These are phyloP conservation scores for Xylaria arbuscula DNA, from an alignment of 2,329 filamentous ascomycete genomes.

Conservation along the genomic window DNA sequence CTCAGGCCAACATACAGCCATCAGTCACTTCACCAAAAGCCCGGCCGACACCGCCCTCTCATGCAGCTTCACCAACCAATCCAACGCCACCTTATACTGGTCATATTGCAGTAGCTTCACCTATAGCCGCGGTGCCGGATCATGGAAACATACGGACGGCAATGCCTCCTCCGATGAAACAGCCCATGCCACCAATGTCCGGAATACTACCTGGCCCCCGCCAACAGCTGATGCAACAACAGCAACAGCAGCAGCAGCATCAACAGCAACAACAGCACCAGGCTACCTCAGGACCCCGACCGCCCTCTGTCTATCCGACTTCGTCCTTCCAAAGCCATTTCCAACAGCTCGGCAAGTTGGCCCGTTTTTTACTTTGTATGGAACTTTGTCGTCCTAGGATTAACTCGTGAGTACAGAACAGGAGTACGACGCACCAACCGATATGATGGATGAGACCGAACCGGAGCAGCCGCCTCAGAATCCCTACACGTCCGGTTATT, in stretches of 20 bases:
- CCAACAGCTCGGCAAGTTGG: conserved; percentile 90
- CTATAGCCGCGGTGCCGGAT: conserved; percentile 60
- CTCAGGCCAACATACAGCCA: conserved; percentile 59
- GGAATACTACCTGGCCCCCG: conserved; percentile 52
- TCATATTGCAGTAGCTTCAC: conserved; percentile 56
- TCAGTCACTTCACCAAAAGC: conserved; percentile 75
- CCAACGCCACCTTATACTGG: conserved; percentile 56
- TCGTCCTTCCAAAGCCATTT: conserved; percentile 91
- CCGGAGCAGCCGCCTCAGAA: conserved; percentile 76
- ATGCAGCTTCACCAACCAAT: conserved; percentile 68
- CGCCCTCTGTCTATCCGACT: conserved; percentile 75
- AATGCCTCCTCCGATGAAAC: conserved; percentile 57
- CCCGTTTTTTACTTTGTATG: conserved; percentile 64
- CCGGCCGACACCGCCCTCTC: conserved; percentile 85
- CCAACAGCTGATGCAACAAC: conserved; percentile 52
- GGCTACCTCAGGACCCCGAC: conserved; percentile 56
- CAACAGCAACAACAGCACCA: conserved; percentile 40
- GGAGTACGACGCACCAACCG: conserved; percentile 92
- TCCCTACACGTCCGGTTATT: conserved; percentile 70
- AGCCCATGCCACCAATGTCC: conserved; percentile 51
- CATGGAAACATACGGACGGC: conserved; percentile 58
- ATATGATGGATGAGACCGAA: conserved; percentile 86
- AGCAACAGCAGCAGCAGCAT: conserved; percentile 44
- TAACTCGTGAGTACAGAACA: conserved; percentile 82
- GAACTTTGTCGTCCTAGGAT: conserved; percentile 75